phyloP scores from a whole-genome alignment of 345 rosid genomes.

The Mercurialis annua region DNA sequence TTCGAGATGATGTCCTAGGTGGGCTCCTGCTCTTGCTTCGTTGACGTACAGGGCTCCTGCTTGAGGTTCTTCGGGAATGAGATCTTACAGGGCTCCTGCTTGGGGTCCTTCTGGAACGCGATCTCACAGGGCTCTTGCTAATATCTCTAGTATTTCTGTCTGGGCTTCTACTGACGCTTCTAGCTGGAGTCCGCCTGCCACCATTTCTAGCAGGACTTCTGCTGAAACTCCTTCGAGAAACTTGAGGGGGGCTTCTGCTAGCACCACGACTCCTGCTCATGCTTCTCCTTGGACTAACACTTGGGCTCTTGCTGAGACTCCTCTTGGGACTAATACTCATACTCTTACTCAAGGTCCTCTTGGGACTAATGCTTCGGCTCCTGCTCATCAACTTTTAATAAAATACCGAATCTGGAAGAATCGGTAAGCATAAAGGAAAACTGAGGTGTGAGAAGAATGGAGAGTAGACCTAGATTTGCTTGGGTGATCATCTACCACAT shows the following conservation, averaged over 20 bases:
- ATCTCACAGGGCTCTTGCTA: slow-evolving; percentile 42
- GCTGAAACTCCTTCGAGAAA: slow-evolving; percentile 38
- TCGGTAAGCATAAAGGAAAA: slow-evolving; percentile 39
- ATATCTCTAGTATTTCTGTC: slow-evolving; percentile 30
- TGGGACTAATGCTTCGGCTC: slow-evolving; percentile 88
- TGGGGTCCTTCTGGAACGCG: slow-evolving; percentile 40
- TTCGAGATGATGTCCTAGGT: slow-evolving; percentile 27
- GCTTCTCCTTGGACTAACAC: slow-evolving; percentile 47
- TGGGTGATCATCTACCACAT: slow-evolving; percentile 71
- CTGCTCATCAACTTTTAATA: slow-evolving; percentile 66
- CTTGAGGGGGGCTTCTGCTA: slow-evolving; percentile 33
- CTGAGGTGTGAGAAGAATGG: slow-evolving; percentile 39
- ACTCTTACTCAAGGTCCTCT: slow-evolving; percentile 75
- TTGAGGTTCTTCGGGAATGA: slow-evolving; percentile 32
- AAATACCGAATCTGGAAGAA: slow-evolving; percentile 44
- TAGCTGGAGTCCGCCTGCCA: slow-evolving; percentile 49
- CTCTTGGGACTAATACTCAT: slow-evolving; percentile 74
- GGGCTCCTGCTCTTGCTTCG: slow-evolving; percentile 49
- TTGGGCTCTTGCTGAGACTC: slow-evolving; percentile 66
- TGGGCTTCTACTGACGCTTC: slow-evolving; percentile 57
- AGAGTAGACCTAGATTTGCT: slow-evolving; percentile 83
- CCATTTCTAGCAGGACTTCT: slow-evolving; percentile 42
- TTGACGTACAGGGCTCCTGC: slow-evolving; percentile 19
- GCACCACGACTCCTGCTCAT: slow-evolving; percentile 35
- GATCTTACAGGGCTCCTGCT: slow-evolving; percentile 46